These are phyloP conservation scores for Yarrowia osloensis DNA, from an alignment of 805 yeast genomes.

Conservation along the genomic window DNA sequence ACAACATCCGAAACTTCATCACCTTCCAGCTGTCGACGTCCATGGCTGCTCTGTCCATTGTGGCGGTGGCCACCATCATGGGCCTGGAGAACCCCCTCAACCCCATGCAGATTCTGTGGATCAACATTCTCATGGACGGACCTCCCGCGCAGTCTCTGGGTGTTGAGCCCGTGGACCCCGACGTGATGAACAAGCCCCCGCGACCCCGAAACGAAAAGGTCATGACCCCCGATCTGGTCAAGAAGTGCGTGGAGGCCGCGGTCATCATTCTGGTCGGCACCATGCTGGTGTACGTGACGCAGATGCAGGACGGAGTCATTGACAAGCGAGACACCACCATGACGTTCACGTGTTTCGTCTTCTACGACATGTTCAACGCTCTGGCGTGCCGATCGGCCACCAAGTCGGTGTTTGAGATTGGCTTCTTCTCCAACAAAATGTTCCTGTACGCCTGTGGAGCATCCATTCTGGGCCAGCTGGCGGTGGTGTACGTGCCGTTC, in stretches of 20 bases:
- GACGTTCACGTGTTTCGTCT: conserved; percentile 97
- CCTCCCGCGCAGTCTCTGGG: conserved; percentile 98
- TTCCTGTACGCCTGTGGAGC: conserved; percentile 91
- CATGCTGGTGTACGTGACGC: conserved; percentile 77
- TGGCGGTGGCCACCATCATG: conserved; percentile 83
- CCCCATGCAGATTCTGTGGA: conserved; percentile 98
- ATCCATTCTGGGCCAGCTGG: conserved; percentile 83
- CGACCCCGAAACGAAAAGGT: conserved; percentile 85
- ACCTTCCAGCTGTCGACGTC: conserved; percentile 96
- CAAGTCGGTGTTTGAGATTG: conserved; percentile 80
- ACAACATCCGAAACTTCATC: conserved; percentile 90
- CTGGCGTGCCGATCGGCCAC: conserved; percentile 86
- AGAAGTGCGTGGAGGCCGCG: conserved; percentile 76
- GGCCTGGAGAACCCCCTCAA: conserved; percentile 91
- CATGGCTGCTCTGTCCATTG: conserved; percentile 88
- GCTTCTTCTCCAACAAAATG: conserved; percentile 77
- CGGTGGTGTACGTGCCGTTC: conserved; percentile 91
- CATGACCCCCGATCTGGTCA: conserved; percentile 66
- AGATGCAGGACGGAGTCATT: conserved; percentile 77
- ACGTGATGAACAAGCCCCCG: conserved; percentile 96
- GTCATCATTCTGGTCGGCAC: conserved; percentile 80
- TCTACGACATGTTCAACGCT: conserved; percentile 97
- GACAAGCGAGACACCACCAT: conserved; percentile 97
- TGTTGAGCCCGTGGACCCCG: conserved; percentile 95
- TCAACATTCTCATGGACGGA: conserved; percentile 96